Evolutionary conservation across 1,284 basidiomycete genomes (phyloP).

Genomic region (Melampsora occidentalis): DNA sequence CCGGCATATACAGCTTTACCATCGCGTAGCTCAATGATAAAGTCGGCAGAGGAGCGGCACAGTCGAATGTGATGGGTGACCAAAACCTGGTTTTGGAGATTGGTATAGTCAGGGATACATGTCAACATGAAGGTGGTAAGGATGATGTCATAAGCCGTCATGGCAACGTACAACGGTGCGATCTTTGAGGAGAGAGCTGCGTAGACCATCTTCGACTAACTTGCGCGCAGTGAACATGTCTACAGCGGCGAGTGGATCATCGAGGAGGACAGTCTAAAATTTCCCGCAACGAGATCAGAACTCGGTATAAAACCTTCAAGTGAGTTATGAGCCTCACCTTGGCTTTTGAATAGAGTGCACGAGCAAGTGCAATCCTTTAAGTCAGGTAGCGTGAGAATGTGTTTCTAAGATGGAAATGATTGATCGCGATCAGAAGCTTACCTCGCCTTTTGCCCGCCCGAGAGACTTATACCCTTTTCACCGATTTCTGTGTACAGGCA

Average conservation of each 20-base stretch:
- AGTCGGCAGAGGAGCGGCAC: conserved; percentile 35
- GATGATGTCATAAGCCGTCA: not conserved
- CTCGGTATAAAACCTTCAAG: not conserved
- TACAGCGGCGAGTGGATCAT: conserved; percentile 39
- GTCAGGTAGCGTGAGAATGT: not conserved
- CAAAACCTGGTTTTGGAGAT: conserved; percentile 13
- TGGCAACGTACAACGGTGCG: conserved; percentile 36
- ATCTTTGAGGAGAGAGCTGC: conserved; percentile 29
- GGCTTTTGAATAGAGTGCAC: conserved; percentile 41
- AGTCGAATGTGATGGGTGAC: conserved; percentile 42
- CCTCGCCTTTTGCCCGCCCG: conserved; percentile 44
- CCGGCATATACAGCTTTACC: conserved; percentile 29
- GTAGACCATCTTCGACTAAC: conserved; percentile 31
- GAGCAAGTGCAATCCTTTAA: conserved; percentile 31
- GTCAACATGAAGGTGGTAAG: not conserved
- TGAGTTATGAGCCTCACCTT: conserved; percentile 12
- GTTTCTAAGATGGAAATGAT: not conserved
- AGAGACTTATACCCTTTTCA: conserved; percentile 43
- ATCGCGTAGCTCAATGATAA: conserved; percentile 25
- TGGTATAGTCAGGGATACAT: not conserved
- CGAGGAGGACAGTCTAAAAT: conserved; percentile 30
- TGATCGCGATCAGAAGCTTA: not conserved
- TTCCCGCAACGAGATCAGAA: not conserved
- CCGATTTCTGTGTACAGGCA: conserved; percentile 34
- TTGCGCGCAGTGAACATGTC: conserved; percentile 31